A percentile compares a stretch with the other conserved stretches of the same genome.
phyloP scores from a whole-genome alignment of 192 early-diverging fungal genomes.

The Coemansia biformis region DNA sequence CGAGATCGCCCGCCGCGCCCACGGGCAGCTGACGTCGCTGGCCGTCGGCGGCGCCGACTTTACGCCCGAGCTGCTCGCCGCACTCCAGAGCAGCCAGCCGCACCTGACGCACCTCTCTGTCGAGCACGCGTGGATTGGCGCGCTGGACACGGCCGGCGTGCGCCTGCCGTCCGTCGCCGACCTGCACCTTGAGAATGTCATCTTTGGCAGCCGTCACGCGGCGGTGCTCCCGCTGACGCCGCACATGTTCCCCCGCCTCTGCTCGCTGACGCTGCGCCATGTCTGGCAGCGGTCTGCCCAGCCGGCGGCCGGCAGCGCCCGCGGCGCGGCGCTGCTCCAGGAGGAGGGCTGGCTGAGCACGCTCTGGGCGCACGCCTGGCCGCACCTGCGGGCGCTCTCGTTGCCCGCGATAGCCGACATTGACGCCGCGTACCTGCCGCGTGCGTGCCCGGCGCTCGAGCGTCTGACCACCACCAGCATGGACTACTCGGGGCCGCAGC shows the following conservation, averaged over 20 bases:
- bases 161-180: slow-evolving; percentile 12
- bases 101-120: slow-evolving; percentile 15
- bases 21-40: slow-evolving; percentile 22
- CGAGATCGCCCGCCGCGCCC: slow-evolving; percentile 11
- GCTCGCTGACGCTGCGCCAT: slow-evolving; percentile 29
- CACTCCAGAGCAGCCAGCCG: slow-evolving; percentile 26
- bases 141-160: slow-evolving; percentile 6
- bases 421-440: slow-evolving; percentile 17
- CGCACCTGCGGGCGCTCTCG: slow-evolving; percentile 18
- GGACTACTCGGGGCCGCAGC: slow-evolving; percentile 44
- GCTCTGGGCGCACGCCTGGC: slow-evolving; percentile 21
- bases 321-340: slow-evolving; percentile 43
- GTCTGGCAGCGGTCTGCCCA: slow-evolving; percentile 26
- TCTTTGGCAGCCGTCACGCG: slow-evolving; percentile 10
- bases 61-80: slow-evolving; percentile 24
- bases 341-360: slow-evolving; percentile 20
- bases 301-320: slow-evolving; percentile 12
- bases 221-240: slow-evolving; percentile 20
- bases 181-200: slow-evolving; percentile 35
- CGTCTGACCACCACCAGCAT: slow-evolving; percentile 42
- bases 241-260: slow-evolving; percentile 23
- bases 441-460: slow-evolving; percentile 24
- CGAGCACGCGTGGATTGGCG: slow-evolving; percentile 31
- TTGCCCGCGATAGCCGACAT: slow-evolving; percentile 37
- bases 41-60: slow-evolving; percentile 33